Evolutionary conservation across 306 rosid species (phyloP).

Genomic region (Cucurbita ficifolia): DNA sequence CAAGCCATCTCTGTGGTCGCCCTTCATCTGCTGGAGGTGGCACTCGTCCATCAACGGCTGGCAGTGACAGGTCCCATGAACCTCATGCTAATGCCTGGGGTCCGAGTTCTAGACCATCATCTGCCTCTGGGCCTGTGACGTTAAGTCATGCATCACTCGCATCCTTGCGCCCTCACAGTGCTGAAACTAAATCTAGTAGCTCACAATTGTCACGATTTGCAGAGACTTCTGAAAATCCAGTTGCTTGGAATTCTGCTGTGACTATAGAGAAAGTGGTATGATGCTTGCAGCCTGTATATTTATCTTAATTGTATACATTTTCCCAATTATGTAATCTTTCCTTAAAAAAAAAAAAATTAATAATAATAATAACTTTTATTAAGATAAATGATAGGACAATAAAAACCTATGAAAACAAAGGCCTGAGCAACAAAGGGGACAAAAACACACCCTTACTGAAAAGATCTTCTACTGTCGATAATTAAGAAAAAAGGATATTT

Average conservation of each 20-base stretch:
- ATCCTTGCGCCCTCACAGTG: constrained; percentile 87
- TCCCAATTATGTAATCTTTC: neutral
- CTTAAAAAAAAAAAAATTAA: neutral
- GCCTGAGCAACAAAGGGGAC: neutral
- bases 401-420: neutral
- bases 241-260: constrained; percentile 62
- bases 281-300: neutral
- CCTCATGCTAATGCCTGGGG: constrained; percentile 52
- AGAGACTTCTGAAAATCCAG: constrained; percentile 58
- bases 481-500: neutral
- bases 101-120: constrained; percentile 80
- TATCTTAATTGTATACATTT: neutral
- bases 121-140: constrained; percentile 73
- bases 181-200: constrained; percentile 92
- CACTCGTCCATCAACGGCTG: constrained; percentile 84
- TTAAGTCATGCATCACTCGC: constrained; percentile 53
- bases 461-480: neutral
- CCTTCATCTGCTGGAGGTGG: constrained; percentile 92
- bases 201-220: constrained; percentile 96
- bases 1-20: constrained; percentile 63
- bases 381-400: neutral
- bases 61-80: constrained; percentile 74
- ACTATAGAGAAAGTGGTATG: constrained; percentile 74
- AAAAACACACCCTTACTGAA: neutral
- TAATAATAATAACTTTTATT: neutral